Evolutionary conservation across 495 filamentous ascomycete species (phyloP), one percentile per base, ranked within the genome.

Genomic region (Thermothielavioides terrestris): DNA sequence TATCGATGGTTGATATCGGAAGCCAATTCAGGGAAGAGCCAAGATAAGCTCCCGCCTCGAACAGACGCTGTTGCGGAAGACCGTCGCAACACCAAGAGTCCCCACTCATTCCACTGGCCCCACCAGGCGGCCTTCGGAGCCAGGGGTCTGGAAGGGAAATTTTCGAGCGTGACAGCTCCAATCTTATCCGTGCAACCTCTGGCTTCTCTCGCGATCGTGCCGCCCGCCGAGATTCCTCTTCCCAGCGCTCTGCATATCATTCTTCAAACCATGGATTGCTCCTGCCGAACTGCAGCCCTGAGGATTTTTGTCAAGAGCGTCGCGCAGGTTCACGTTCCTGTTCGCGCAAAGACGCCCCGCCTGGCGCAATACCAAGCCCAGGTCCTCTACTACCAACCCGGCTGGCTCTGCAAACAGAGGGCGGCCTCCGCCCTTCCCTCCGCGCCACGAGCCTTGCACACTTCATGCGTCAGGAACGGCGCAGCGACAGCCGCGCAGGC

Each of bases 241-340:
- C n/a, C n/a, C n/a, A n/a, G n/a, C n/a, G n/a, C n/a, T n/a, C n/a
- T n/a, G n/a, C n/a, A n/a, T n/a, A n/a, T 5, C 17, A 23, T 39
- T 39, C 5, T 38, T 15, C 2, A 38, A 62, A 28, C 39, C 18
- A 79, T 78, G 76, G 63, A 44, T 54, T 78, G 75, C 60, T 56
- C 62, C 15, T 77, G 77, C 46, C 66, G 68, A 20, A 65, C 62
- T n/a, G 59, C 64, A 15, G 65, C 73, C 15, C 57, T 78, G 40
- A 56, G 65, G 37, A 56, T 74, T 17, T 80, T 80, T 44, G 60
- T 79, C 10, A 65, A 68, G 23, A 74, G 63, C 46, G 59, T 80
- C 41, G 65, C 70, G 6, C 67, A 70, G 41, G 38, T 76, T 27
- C 66, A 74, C 39, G 21, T 70, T n/a, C 52, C 57, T 23, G 21